Conservation (phyloP, 768 basidiomycete species). For the Calocera cornea region DNA sequence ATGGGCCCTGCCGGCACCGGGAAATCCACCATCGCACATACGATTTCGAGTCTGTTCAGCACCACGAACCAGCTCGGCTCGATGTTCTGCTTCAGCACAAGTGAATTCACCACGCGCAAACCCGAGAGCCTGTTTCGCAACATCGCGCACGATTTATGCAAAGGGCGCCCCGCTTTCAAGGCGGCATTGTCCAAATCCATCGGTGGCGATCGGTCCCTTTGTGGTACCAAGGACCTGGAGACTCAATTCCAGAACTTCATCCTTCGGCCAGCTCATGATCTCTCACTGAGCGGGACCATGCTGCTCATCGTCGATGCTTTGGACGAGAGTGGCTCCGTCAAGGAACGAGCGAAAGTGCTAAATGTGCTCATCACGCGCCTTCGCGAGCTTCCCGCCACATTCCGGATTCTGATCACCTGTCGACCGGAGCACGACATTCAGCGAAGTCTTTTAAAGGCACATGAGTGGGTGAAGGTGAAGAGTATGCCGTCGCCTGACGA, state of each 20-base stretch:
- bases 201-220: not conserved
- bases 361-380: not conserved
- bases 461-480: not conserved
- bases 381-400: not conserved
- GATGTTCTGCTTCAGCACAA: constrained; percentile 10
- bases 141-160: constrained; percentile 9
- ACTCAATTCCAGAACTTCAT: not conserved
- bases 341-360: not conserved
- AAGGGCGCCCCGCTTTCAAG: not conserved
- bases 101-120: not conserved
- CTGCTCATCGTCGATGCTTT: not conserved
- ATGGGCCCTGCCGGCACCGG: constrained; percentile 11
- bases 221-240: not conserved
- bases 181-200: not conserved
- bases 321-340: not conserved
- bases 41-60: constrained; percentile 1
- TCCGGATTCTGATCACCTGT: not conserved
- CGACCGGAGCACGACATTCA: not conserved
- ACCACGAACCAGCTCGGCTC: constrained; percentile 9
- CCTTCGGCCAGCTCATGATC: not conserved
- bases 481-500: not conserved
- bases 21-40: constrained; percentile 13
- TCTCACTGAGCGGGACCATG: not conserved
- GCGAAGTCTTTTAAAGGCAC: no score
- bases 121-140: constrained; percentile 9